These are phyloP conservation scores for Triticum dicoccoides DNA, from an alignment of 176 grass and related monocot genomes.

Conservation along the genomic window DNA sequence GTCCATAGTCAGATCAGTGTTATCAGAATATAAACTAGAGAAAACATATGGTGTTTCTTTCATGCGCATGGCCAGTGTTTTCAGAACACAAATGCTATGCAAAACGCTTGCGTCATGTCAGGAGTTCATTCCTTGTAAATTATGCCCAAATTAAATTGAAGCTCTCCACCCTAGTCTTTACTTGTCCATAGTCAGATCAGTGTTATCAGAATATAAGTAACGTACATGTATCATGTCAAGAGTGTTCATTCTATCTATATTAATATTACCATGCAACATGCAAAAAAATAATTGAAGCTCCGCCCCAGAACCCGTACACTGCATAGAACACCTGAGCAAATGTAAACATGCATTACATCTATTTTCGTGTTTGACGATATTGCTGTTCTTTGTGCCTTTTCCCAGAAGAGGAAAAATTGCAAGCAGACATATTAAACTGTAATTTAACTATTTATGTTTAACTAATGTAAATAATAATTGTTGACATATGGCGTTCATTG, in stretches of 20 bases:
- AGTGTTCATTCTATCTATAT: neutral
- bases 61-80: too few species aligned
- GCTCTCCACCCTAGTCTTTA: conserved; percentile 8
- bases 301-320: neutral
- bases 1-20: neutral
- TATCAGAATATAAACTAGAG: conserved; percentile 17
- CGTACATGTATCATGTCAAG: neutral
- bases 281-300: neutral
- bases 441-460: neutral
- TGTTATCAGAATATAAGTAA: neutral
- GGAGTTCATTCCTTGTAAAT: neutral
- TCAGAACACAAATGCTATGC: too few species aligned
- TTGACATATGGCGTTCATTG: neutral
- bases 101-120: too few species aligned
- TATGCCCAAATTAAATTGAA: neutral
- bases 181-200: neutral
- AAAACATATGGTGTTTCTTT: too few species aligned
- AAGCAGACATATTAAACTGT: neutral
- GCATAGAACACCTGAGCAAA: conserved; percentile 1
- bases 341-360: neutral
- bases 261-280: neutral
- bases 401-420: neutral
- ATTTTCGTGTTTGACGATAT: neutral
- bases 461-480: neutral
- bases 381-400: neutral